Percentiles rank a stretch among this genome's conserved stretches.
Evolutionary conservation across 192 early-diverging fungal genomes (phyloP).

Genomic region (Coemansia sp.): DNA sequence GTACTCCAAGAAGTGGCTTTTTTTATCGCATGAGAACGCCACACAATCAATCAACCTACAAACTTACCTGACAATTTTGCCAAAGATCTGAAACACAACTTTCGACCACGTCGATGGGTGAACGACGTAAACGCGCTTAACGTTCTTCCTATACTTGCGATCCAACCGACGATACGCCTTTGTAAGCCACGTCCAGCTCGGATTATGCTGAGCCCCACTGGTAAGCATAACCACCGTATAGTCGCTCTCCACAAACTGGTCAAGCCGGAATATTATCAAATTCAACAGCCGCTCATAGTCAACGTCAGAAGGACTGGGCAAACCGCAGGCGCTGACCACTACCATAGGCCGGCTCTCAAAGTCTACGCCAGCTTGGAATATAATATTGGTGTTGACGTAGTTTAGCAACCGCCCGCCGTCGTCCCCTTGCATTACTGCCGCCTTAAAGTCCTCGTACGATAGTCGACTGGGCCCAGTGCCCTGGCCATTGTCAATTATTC

Average conservation of each 20-base stretch:
- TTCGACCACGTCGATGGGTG: constrained; percentile 78
- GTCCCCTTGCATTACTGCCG: constrained; percentile 44
- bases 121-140: constrained; percentile 88
- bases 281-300: constrained; percentile 81
- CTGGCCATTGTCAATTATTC: not conserved
- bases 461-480: constrained; percentile 3
- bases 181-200: constrained; percentile 80
- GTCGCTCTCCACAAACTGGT: constrained; percentile 85
- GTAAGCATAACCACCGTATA: constrained; percentile 88
- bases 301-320: constrained; percentile 70
- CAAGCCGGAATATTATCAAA: constrained; percentile 62
- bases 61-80: constrained; percentile 46
- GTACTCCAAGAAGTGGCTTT: not conserved
- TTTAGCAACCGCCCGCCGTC: constrained; percentile 41
- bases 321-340: constrained; percentile 78
- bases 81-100: constrained; percentile 41
- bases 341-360: constrained; percentile 80
- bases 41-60: not conserved
- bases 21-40: no score
- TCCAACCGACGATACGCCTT: constrained; percentile 77
- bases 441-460: constrained; percentile 31
- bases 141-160: constrained; percentile 89
- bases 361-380: constrained; percentile 72
- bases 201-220: constrained; percentile 69
- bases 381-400: constrained; percentile 46